These are phyloP conservation scores for Xenoacremonium recifei DNA, from an alignment of 2,329 filamentous ascomycete genomes.

Conservation along the genomic window DNA sequence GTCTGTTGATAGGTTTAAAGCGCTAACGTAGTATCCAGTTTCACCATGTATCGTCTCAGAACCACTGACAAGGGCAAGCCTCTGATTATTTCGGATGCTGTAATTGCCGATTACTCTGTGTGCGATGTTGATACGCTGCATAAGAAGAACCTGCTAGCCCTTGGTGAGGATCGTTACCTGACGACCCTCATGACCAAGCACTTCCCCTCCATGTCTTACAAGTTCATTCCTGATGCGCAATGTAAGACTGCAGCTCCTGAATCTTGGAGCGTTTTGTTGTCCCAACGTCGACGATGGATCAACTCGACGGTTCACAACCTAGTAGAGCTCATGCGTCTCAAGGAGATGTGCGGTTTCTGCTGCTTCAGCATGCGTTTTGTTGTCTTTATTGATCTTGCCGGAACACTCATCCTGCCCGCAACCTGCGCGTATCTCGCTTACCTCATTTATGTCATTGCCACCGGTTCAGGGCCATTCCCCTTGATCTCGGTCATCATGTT, in stretches of 20 bases:
- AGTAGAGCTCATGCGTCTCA: conserved; percentile 82
- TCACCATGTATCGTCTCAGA: conserved; percentile 96
- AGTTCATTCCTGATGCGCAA: conserved; percentile 91
- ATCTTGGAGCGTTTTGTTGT: conserved; percentile 89
- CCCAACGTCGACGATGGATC: conserved; percentile 98
- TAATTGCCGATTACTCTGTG: conserved; percentile 86
- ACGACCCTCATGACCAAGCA: conserved; percentile 98
- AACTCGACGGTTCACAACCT: conserved; percentile 98
- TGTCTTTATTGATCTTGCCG: conserved; percentile 89
- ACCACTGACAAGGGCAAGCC: conserved; percentile 93
- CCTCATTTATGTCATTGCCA: conserved; percentile 77
- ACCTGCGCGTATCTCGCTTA: conserved; percentile 86
- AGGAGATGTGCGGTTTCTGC: conserved; percentile 97
- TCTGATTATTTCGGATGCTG: conserved; percentile 84
- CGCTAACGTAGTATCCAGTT: conserved; percentile 58
- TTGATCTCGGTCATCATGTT: conserved; percentile 86
- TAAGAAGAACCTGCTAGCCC: conserved; percentile 90
- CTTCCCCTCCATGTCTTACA: conserved; percentile 93
- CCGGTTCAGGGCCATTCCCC: conserved; percentile 72
- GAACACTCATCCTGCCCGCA: conserved; percentile 87
- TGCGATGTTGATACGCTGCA: conserved; percentile 92
- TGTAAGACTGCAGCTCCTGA: conserved; percentile 93
- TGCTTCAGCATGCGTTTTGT: conserved; percentile 98
- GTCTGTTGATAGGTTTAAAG: conserved; percentile 2
- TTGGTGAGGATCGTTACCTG: conserved; percentile 95